Evolutionary conservation across 768 basidiomycete genomes (phyloP).

Genomic region (Lactarius sp.): DNA sequence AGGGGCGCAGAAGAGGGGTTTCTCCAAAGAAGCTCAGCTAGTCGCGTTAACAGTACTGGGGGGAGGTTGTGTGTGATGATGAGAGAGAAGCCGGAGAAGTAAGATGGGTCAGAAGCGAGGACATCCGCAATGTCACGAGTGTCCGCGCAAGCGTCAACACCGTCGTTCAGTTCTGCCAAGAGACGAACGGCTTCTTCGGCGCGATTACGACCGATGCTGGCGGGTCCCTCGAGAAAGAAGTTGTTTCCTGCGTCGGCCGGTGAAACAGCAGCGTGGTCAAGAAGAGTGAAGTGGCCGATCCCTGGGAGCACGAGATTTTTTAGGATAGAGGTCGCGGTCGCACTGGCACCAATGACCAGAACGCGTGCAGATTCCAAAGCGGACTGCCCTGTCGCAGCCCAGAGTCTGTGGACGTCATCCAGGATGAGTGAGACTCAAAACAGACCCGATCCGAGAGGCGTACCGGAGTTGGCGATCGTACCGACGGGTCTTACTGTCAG

Average conservation of each 20-base stretch:
- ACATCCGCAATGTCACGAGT: constrained; percentile 51
- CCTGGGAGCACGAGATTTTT: constrained; percentile 98
- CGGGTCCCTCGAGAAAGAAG: constrained; percentile 80
- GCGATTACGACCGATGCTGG: constrained; percentile 75
- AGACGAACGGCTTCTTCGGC: constrained; percentile 75
- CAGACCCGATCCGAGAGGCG: constrained; percentile 22
- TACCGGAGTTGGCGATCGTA: constrained; percentile 96
- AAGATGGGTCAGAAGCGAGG: constrained; percentile 49
- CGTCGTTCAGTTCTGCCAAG: constrained; percentile 82
- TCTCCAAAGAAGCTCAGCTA: constrained; percentile 66
- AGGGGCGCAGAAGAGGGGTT: constrained; percentile 58
- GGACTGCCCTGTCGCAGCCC: constrained; percentile 88
- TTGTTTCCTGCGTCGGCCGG: constrained; percentile 88
- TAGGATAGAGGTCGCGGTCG: constrained; percentile 82
- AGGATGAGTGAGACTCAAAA: neutral
- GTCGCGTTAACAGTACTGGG: constrained; percentile 46
- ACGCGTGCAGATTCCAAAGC: constrained; percentile 83
- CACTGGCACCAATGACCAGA: constrained; percentile 73
- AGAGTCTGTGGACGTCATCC: constrained; percentile 49
- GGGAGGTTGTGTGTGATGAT: constrained; percentile 83
- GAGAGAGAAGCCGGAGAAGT: constrained; percentile 62
- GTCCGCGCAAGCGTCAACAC: constrained; percentile 68
- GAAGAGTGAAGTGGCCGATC: constrained; percentile 91
- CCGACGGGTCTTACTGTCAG: constrained; percentile 82
- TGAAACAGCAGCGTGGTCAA: constrained; percentile 59